Percentiles rank a stretch among this genome's conserved stretches.
phyloP scores from a whole-genome alignment of 805 yeast genomes.

The Saccharomycopsis fermentans region DNA sequence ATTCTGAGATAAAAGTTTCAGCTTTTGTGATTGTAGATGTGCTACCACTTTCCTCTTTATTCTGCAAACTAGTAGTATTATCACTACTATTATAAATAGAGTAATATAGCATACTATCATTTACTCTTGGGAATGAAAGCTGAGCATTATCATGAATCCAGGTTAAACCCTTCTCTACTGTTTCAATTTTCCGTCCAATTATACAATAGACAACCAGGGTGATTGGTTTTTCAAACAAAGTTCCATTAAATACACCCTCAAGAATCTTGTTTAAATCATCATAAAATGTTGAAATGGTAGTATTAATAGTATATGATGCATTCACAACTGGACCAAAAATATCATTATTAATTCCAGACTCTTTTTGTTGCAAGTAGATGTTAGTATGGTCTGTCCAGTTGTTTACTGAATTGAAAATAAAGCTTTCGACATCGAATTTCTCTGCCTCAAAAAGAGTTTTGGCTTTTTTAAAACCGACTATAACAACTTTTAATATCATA shows the following conservation, averaged over 20 bases:
- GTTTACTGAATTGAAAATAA: conserved; percentile 17
- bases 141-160: conserved; percentile 67
- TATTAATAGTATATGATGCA: conserved; percentile 48
- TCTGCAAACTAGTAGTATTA: neutral
- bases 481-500: conserved; percentile 30
- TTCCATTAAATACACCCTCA: conserved; percentile 50
- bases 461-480: conserved; percentile 16
- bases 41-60: conserved; percentile 1
- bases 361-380: conserved; percentile 36
- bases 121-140: conserved; percentile 45
- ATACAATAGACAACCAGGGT: conserved; percentile 67
- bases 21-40: conserved; percentile 10
- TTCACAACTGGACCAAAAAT: conserved; percentile 56
- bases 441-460: conserved; percentile 3
- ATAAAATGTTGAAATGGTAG: conserved; percentile 49
- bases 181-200: conserved; percentile 59
- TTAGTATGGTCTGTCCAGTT: conserved; percentile 53
- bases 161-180: conserved; percentile 58
- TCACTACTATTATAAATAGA: neutral
- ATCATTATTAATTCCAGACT: conserved; percentile 46
- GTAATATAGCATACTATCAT: conserved; percentile 19
- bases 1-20: conserved; percentile 21
- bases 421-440: conserved; percentile 14
- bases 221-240: conserved; percentile 56
- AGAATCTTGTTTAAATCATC: conserved; percentile 49